These are phyloP conservation scores for Sugiyamaella paludigena DNA, from an alignment of 1,139 yeast genomes.

Conservation along the genomic window DNA sequence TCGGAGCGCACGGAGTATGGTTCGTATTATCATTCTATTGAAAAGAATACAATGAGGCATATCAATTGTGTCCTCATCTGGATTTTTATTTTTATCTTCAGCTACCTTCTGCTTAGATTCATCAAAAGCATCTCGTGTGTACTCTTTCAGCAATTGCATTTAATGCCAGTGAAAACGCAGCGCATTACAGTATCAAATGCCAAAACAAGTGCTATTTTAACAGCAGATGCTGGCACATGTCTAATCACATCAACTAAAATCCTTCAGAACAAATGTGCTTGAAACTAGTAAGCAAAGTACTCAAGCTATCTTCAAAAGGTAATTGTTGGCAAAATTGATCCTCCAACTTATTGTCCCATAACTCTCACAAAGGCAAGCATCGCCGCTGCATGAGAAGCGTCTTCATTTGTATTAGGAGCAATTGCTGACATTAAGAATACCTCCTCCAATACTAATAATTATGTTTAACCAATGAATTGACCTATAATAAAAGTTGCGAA, in stretches of 20 bases:
- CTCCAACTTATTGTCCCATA: conserved; percentile 52
- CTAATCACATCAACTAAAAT: conserved; percentile 24
- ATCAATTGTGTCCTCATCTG: too few relatives aligned
- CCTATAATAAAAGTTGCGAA: conserved; percentile 30
- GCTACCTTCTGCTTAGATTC: conserved; percentile 26
- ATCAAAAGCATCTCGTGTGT: conserved; percentile 26
- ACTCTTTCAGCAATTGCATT: conserved; percentile 29
- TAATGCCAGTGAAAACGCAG: conserved; percentile 23
- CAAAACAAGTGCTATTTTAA: conserved; percentile 17
- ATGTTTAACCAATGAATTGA: conserved; percentile 53
- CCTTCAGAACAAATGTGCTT: conserved; percentile 21
- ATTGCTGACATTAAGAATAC: conserved; percentile 48
- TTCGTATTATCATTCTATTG: too few relatives aligned
- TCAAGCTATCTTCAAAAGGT: conserved; percentile 14
- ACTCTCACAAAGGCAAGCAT: conserved; percentile 51
- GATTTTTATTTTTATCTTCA: not conserved
- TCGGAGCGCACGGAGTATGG: too few relatives aligned
- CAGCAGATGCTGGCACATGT: conserved; percentile 20
- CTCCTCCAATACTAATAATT: conserved; percentile 53
- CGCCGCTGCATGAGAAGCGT: conserved; percentile 51
- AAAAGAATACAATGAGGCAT: too few relatives aligned
- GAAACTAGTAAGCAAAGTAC: conserved; percentile 18
- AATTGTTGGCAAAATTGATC: conserved; percentile 45
- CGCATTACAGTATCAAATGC: conserved; percentile 26
- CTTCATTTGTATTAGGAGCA: conserved; percentile 53